A percentile compares a stretch with the other conserved stretches of the same genome.
Evolutionary conservation across 495 filamentous ascomycete species (phyloP).

Genomic region (Aspergillus campestris): DNA sequence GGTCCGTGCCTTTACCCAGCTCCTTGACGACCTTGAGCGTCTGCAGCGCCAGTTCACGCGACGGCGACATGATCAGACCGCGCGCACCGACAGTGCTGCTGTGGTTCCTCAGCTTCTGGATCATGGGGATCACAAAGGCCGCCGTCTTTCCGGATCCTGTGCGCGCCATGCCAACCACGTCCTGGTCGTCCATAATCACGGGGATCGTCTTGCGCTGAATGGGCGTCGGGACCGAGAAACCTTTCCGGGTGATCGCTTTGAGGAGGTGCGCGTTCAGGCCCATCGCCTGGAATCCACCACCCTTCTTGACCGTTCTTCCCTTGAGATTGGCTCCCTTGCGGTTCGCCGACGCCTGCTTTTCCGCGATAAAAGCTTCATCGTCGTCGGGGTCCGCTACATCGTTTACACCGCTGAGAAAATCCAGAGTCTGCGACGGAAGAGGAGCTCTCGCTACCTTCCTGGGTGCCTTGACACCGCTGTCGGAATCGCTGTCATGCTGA

Average conservation of each 20-base stretch:
- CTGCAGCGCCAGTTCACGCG: constrained; percentile 86
- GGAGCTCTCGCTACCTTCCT: constrained; percentile 28
- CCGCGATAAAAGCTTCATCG: constrained; percentile 85
- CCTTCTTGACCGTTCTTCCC: constrained; percentile 80
- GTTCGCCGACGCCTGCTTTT: constrained; percentile 73
- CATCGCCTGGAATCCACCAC: constrained; percentile 95
- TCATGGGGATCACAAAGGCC: constrained; percentile 96
- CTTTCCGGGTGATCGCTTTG: constrained; percentile 84
- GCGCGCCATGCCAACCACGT: constrained; percentile 95
- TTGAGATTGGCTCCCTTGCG: constrained; percentile 75
- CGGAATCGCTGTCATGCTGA: constrained; percentile 46
- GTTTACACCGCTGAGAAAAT: constrained; percentile 32
- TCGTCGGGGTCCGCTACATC: constrained; percentile 53
- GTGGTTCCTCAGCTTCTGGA: constrained; percentile 87
- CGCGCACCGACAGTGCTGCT: constrained; percentile 75
- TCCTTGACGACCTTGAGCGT: constrained; percentile 96
- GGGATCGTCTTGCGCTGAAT: constrained; percentile 97
- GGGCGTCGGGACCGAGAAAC: constrained; percentile 90
- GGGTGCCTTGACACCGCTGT: constrained; percentile 21
- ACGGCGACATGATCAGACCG: constrained; percentile 82
- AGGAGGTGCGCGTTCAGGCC: constrained; percentile 76
- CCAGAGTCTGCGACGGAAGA: constrained; percentile 27
- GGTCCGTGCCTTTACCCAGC: constrained; percentile 78
- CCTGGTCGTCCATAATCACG: constrained; percentile 73
- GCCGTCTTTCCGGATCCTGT: constrained; percentile 97